Conservation (phyloP, 805 yeast genomes). For the Millerago galiae region DNA sequence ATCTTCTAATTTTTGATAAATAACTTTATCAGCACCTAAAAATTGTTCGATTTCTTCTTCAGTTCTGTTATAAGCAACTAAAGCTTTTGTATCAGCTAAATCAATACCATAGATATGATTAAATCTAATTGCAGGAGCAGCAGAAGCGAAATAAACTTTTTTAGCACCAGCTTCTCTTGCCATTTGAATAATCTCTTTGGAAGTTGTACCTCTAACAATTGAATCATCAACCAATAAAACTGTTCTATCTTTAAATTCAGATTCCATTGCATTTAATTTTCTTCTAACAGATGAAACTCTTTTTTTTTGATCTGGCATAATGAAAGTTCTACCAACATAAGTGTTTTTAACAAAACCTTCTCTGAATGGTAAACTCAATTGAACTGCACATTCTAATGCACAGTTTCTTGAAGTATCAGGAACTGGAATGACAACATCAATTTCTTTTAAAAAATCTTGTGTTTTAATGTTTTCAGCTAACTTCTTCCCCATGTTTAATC, state of each 20-base stretch:
- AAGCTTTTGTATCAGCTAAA: slow-evolving; percentile 88
- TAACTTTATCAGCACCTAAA: slow-evolving; percentile 86
- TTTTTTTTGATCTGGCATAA: slow-evolving; percentile 96
- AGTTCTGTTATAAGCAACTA: slow-evolving; percentile 78
- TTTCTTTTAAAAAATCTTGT: slow-evolving; percentile 44
- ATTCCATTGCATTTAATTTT: slow-evolving; percentile 92
- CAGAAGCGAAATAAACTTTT: slow-evolving; percentile 91
- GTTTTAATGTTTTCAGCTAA: slow-evolving; percentile 68
- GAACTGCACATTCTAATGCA: slow-evolving; percentile 86
- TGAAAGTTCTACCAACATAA: slow-evolving; percentile 95
- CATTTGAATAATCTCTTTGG: slow-evolving; percentile 93
- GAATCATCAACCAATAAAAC: slow-evolving; percentile 95
- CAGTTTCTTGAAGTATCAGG: slow-evolving; percentile 98
- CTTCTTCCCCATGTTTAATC: slow-evolving; percentile 90
- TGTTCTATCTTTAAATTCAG: slow-evolving; percentile 78
- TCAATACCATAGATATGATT: slow-evolving; percentile 98
- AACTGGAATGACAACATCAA: slow-evolving; percentile 95
- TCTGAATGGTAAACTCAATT: slow-evolving; percentile 75
- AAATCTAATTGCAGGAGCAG: slow-evolving; percentile 96
- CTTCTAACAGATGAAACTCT: slow-evolving; percentile 90
- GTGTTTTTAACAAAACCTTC: slow-evolving; percentile 97
- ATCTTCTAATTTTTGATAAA: slow-evolving; percentile 82
- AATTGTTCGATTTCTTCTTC: slow-evolving; percentile 70
- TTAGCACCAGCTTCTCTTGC: slow-evolving; percentile 98
- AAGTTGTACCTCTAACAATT: slow-evolving; percentile 96